Base-by-base conservation (phyloP, 495 filamentous ascomycete genomes). In the Penicillium manginii region DNA sequence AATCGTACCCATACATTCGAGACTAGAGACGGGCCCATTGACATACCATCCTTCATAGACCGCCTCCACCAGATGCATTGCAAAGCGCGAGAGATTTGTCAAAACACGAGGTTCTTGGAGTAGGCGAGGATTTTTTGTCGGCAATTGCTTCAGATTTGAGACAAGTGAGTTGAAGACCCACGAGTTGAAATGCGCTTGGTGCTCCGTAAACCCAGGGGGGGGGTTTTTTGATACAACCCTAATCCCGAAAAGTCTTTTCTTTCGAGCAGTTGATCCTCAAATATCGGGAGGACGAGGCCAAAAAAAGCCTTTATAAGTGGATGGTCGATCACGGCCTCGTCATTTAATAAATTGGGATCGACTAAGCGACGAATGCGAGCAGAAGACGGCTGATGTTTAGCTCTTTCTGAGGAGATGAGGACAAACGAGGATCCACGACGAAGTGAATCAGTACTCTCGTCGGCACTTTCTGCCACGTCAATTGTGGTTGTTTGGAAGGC, bases 11-110 rank as follows among this genome's bases (percentile, higher is more conserved):
- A 88, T 82, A 60, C 96, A 96, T 62, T 98, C 91, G n/a, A 97
- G 74, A 52, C 90, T 84, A 2, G 85, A 77, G 51, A 57, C 62
- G 10, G 88, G 91, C 5, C 93, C 94, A 58, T 92, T 86, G 43
- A 96, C 82, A 65, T 97, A 97, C 91, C 91, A 96, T 31, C 94
- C 94, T 73, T 98, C 94, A 62, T 91, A 97, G 15, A 97, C 85
- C 29, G 91, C 90, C 73, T 98, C 96, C 0, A 86, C 83, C 65
- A 97, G 81, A 67, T 97, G 91, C 0, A 84, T 77, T 23, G 86
- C 83, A 54, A 96, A 89, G 18, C 92, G 85, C 2, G 88, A 83
- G 66, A 98, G 79, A 62, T 97, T 98, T 29, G 87, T 91, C 45
- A 98, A 77, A 12, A 94, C 83, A 58, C 88, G 87, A 6, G 93